These are phyloP conservation scores for Pluteus cervinus DNA, from an alignment of 768 basidiomycete genomes.

Conservation along the genomic window DNA sequence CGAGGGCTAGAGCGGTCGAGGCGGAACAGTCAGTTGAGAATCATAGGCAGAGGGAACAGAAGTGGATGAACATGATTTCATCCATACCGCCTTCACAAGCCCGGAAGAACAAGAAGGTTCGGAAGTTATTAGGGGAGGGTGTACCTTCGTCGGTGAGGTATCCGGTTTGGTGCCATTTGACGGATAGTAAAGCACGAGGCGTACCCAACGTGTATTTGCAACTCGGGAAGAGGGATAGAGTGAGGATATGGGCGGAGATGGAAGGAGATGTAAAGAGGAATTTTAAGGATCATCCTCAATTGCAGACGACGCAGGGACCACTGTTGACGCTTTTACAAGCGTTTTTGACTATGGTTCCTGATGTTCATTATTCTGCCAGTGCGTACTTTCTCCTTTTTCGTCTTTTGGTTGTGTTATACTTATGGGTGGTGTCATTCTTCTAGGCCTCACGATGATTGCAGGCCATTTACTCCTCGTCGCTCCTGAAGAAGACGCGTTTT, in stretches of 20 bases:
- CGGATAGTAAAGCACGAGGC: slow-evolving; percentile 66
- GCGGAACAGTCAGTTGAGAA: slow-evolving; percentile 45
- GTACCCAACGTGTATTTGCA: slow-evolving; percentile 66
- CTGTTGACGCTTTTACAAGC: slow-evolving; percentile 59
- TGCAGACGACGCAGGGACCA: slow-evolving; percentile 51
- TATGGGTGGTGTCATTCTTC: slow-evolving; percentile 31
- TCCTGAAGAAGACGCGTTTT: slow-evolving; percentile 87
- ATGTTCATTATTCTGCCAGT: slow-evolving; percentile 67
- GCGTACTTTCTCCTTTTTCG: slow-evolving; percentile 10
- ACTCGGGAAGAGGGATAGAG: slow-evolving; percentile 49
- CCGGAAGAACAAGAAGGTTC: slow-evolving; percentile 74
- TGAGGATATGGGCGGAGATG: slow-evolving; percentile 44
- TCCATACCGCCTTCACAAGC: slow-evolving; percentile 54
- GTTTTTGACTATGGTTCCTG: slow-evolving; percentile 82
- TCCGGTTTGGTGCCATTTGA: slow-evolving; percentile 77
- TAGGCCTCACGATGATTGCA: slow-evolving; percentile 65
- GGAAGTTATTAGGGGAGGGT: slow-evolving; percentile 66
- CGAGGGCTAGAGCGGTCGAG: slow-evolving; percentile 17
- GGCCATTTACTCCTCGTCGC: slow-evolving; percentile 69
- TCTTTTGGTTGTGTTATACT: slow-evolving; percentile 3
- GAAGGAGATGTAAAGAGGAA: slow-evolving; percentile 49
- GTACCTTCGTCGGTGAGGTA: slow-evolving; percentile 83
- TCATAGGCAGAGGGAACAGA: slow-evolving; percentile 69
- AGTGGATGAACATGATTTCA: slow-evolving; percentile 67
- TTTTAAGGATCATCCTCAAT: slow-evolving; percentile 53